Percentiles rank a stretch among this genome's conserved stretches.
Evolutionary conservation across 768 basidiomycete genomes (phyloP).

Genomic region (Collybia mongolica): DNA sequence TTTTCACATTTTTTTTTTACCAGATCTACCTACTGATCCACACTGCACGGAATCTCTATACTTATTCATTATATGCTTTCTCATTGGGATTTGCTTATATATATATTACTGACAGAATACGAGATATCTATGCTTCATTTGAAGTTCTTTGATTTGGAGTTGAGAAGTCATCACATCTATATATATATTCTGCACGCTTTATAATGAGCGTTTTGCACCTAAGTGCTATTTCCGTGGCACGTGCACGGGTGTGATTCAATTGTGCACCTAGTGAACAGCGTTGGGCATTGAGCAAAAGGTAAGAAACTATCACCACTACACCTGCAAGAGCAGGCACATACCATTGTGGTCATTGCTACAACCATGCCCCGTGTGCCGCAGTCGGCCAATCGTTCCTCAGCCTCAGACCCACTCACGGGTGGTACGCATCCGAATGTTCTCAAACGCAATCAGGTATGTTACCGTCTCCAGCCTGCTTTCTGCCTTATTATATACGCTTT

Average conservation of each 20-base stretch:
- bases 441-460: constrained; percentile 50
- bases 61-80: constrained; percentile 7
- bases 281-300: too few relatives aligned
- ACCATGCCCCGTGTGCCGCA: constrained; percentile 39
- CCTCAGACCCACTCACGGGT: constrained; percentile 23
- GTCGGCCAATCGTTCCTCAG: constrained; percentile 20
- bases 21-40: background rate
- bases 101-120: background rate
- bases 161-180: too few relatives aligned
- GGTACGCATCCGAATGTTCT: constrained; percentile 44
- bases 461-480: background rate
- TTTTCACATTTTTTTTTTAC: background rate
- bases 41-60: constrained; percentile 1
- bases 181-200: too few relatives aligned
- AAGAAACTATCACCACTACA: too few relatives aligned
- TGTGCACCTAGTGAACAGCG: too few relatives aligned
- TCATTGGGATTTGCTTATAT: background rate
- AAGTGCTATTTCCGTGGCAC: constrained; percentile 12
- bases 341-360: background rate
- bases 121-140: background rate
- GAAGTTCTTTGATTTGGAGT: background rate
- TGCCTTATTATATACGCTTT: background rate
- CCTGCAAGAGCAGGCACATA: too few relatives aligned
- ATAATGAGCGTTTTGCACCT: too few relatives aligned
- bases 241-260: constrained; percentile 6